Evolutionary conservation across 2,329 filamentous ascomycete species (phyloP).

Genomic region (Bipolaris victoriae): DNA sequence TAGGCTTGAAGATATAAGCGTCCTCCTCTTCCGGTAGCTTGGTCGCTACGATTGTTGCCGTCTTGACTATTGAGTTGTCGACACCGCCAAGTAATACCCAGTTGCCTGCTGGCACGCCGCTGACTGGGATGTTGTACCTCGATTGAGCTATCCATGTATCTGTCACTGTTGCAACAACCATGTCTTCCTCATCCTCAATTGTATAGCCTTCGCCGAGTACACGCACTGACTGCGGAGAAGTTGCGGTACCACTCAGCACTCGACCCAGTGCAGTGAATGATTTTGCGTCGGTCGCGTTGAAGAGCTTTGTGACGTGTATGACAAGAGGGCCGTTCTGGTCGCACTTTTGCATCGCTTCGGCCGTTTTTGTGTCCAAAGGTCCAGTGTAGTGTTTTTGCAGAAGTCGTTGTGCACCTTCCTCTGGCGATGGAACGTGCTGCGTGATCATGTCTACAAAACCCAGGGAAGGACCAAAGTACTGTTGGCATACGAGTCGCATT

Average conservation of each 20-base stretch:
- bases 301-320: constrained; percentile 92
- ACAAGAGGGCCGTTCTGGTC: constrained; percentile 89
- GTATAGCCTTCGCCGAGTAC: constrained; percentile 96
- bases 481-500: constrained; percentile 86
- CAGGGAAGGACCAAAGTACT: constrained; percentile 89
- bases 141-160: constrained; percentile 92
- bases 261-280: constrained; percentile 88
- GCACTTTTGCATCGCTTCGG: constrained; percentile 78
- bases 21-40: constrained; percentile 86
- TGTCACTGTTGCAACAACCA: constrained; percentile 82
- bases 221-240: constrained; percentile 80
- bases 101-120: constrained; percentile 91
- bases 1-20: constrained; percentile 91
- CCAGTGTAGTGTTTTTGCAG: constrained; percentile 92
- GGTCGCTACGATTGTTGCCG: constrained; percentile 83
- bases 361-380: constrained; percentile 80
- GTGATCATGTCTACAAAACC: constrained; percentile 97
- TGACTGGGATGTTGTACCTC: constrained; percentile 88
- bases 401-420: constrained; percentile 75
- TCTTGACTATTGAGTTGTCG: constrained; percentile 98
- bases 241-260: constrained; percentile 89
- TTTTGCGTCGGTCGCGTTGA: constrained; percentile 88
- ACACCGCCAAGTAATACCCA: constrained; percentile 90
- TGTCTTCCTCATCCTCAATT: constrained; percentile 96
- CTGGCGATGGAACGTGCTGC: constrained; percentile 85